Conservation (phyloP, 306 rosid genomes). For the Inga laurina region DNA sequence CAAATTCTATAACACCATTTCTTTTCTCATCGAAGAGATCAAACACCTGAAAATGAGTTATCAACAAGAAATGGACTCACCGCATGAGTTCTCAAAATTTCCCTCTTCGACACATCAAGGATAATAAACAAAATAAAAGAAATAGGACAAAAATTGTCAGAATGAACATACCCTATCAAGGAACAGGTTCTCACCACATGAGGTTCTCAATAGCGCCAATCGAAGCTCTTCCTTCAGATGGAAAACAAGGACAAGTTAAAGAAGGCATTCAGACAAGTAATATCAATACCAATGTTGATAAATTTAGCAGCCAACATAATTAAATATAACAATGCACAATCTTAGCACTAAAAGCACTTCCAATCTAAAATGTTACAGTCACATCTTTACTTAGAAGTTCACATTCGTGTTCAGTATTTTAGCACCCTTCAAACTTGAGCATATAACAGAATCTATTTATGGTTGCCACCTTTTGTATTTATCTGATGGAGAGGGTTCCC, state of each 20-base stretch:
- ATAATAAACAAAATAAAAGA: background rate
- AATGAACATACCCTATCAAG: conserved; percentile 62
- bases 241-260: conserved; percentile 29
- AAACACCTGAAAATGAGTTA: conserved; percentile 50
- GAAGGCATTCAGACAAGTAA: conserved; percentile 2
- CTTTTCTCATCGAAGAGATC: conserved; percentile 71
- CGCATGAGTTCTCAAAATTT: background rate
- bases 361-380: background rate
- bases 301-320: conserved; percentile 8
- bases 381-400: conserved; percentile 7
- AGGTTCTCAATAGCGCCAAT: conserved; percentile 56
- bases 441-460: background rate
- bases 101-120: conserved; percentile 9
- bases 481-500: background rate
- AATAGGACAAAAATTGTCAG: background rate
- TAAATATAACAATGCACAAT: background rate
- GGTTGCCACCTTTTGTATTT: background rate
- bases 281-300: background rate
- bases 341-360: background rate
- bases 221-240: conserved; percentile 69
- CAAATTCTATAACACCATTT: conserved; percentile 74
- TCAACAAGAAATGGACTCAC: conserved; percentile 10
- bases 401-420: background rate
- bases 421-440: background rate
- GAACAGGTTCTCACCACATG: conserved; percentile 57